These are phyloP conservation scores for Colletotrichum spaethianum DNA, from an alignment of 2,329 filamentous ascomycete genomes.

Conservation along the genomic window DNA sequence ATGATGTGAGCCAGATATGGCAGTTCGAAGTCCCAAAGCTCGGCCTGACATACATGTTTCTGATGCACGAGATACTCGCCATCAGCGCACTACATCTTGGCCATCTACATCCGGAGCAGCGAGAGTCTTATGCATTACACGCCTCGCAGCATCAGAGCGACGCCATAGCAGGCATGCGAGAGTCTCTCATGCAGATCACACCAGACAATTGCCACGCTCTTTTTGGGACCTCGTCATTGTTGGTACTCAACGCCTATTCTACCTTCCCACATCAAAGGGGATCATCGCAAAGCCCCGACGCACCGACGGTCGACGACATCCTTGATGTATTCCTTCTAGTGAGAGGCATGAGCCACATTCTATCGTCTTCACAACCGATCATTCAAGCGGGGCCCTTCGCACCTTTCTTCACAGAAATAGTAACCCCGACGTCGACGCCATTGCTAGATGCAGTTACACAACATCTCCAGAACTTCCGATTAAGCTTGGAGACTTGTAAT, in stretches of 20 bases:
- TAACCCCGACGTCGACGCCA: constrained; percentile 27
- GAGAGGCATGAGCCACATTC: constrained; percentile 50
- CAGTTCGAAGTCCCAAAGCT: constrained; percentile 48
- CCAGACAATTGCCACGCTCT: constrained; percentile 51
- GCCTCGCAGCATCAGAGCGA: constrained; percentile 52
- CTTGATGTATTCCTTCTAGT: constrained; percentile 51
- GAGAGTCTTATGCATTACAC: constrained; percentile 45
- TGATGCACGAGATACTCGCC: constrained; percentile 52
- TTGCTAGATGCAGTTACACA: constrained; percentile 19
- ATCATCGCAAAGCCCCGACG: constrained; percentile 21
- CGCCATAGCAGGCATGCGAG: constrained; percentile 49
- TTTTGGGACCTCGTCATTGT: constrained; percentile 50
- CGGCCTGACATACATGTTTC: constrained; percentile 46
- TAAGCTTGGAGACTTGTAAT: background rate
- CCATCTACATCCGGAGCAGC: constrained; percentile 45
- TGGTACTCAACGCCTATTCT: constrained; percentile 51
- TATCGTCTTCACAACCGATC: constrained; percentile 45
- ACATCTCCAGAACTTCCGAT: constrained; percentile 10
- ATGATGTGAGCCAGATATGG: constrained; percentile 48
- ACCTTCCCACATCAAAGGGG: constrained; percentile 43
- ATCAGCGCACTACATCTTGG: constrained; percentile 50
- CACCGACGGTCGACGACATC: constrained; percentile 49
- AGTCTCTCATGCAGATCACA: constrained; percentile 45
- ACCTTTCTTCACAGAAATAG: constrained; percentile 42
- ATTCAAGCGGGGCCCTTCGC: constrained; percentile 44